Evolutionary conservation across 495 filamentous ascomycete species (phyloP), one percentile per base, ranked within the genome.

Genomic region (Pyrenopolyporus hunteri): DNA sequence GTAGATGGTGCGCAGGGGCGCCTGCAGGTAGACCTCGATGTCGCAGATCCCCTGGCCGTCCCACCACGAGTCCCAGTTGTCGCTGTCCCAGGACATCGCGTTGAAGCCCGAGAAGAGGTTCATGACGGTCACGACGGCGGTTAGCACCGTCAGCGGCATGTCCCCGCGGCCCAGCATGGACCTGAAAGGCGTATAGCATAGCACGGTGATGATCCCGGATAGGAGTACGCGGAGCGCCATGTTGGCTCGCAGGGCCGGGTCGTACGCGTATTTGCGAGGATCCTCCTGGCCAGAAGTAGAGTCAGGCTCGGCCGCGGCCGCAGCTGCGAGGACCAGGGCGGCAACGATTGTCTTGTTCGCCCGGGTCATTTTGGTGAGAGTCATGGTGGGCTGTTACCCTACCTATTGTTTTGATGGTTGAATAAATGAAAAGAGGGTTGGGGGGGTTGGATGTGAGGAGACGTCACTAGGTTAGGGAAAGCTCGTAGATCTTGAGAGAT

Each of bases 31-130:
- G 45, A 84, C 80, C 70, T 96, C 82, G 20, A 97, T 69, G 73
- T 98, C 94, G 68, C 94, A 98, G 57, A 92, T 84, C 1, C 85
- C 88, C 3, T 75, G 67, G 16, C 94, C 94, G 50, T 82, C 76
- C 80, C 82, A 98, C 87, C 89, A 93, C 4, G 64, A 70, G 0
- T 69, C 64, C 32, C 86, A 76, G 62, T 93, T 78, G 70, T 94
- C 86, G 11, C 80, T 83, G 19, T 83, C 84, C 94, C 94, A 98
- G 50, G 96, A 82, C 32, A 94, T 67, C 7, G 89, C 80, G 70
- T 97, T 97, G 78, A 89, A 66, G 61, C 90, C 82, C 62, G 81
- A 87, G 71, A 86, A 79, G 16, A 88, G 5, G 70, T 93, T 92
- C 66, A 85, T 69, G 7, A 89, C 14, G 16, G 85, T 70, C 47